phyloP scores from a whole-genome alignment of 1,139 yeast genomes.

The Diutina neorugosa region DNA sequence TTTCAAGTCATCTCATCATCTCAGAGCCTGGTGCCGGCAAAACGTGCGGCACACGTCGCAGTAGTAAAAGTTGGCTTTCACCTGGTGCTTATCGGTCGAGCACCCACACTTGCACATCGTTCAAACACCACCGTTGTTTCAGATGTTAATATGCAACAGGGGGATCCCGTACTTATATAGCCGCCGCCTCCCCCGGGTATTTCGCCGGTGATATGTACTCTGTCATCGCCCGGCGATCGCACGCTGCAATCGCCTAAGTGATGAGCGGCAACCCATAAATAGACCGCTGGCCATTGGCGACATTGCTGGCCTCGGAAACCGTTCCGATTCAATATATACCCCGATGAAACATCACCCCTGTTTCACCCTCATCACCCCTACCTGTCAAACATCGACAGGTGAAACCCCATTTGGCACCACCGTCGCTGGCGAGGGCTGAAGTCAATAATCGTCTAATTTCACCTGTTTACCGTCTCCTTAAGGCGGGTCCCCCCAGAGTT shows the following conservation, averaged over 20 bases:
- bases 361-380: background rate
- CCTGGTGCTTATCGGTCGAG: background rate
- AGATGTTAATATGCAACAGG: background rate
- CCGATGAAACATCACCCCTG: no score
- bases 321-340: no score
- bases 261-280: background rate
- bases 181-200: background rate
- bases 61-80: slow-evolving; percentile 1
- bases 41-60: slow-evolving; percentile 3
- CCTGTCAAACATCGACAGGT: no score
- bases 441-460: background rate
- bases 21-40: background rate
- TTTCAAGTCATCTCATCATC: background rate
- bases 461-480: background rate
- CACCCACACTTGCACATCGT: slow-evolving; percentile 4
- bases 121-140: background rate
- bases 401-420: background rate
- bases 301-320: no score
- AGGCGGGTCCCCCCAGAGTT: background rate
- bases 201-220: background rate
- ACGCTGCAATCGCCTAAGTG: background rate
- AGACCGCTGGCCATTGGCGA: background rate
- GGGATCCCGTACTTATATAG: background rate
- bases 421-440: background rate
- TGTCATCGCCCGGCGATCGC: background rate